Percentiles rank a stretch among this genome's conserved stretches.
These are phyloP conservation scores for Teratosphaeria gauchensis DNA, from an alignment of 2,329 filamentous ascomycete species.

Conservation along the genomic window DNA sequence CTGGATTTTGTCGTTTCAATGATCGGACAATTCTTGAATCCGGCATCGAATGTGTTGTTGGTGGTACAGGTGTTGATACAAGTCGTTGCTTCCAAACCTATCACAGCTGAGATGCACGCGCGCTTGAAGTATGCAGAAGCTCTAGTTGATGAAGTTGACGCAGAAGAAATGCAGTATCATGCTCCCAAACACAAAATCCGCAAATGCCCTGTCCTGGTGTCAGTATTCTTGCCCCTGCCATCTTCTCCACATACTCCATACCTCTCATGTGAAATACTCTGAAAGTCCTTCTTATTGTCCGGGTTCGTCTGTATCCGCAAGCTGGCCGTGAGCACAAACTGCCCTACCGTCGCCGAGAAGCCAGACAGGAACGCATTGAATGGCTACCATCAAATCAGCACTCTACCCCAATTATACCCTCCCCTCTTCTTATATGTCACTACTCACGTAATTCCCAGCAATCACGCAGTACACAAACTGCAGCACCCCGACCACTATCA, in stretches of 20 bases:
- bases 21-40: background rate
- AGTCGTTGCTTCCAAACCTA: background rate
- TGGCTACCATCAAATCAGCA: constrained; percentile 47
- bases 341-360: constrained; percentile 87
- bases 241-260: constrained; percentile 29
- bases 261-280: constrained; percentile 69
- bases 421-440: background rate
- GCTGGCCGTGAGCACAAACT: constrained; percentile 89
- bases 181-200: constrained; percentile 91
- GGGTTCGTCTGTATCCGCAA: constrained; percentile 87
- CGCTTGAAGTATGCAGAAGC: background rate
- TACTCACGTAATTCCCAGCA: constrained; percentile 84
- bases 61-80: background rate
- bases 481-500: constrained; percentile 74
- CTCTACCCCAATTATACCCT: background rate
- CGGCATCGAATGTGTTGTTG: background rate
- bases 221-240: background rate
- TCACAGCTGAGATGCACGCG: background rate
- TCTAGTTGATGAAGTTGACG: constrained; percentile 96
- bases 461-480: constrained; percentile 91
- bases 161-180: constrained; percentile 97
- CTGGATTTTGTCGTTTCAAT: background rate
- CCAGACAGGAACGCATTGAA: constrained; percentile 98
- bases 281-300: constrained; percentile 70
- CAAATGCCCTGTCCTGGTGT: constrained; percentile 61